Evolutionary conservation across 2,329 filamentous ascomycete genomes (phyloP).

Genomic region (Botryotinia narcissicola): DNA sequence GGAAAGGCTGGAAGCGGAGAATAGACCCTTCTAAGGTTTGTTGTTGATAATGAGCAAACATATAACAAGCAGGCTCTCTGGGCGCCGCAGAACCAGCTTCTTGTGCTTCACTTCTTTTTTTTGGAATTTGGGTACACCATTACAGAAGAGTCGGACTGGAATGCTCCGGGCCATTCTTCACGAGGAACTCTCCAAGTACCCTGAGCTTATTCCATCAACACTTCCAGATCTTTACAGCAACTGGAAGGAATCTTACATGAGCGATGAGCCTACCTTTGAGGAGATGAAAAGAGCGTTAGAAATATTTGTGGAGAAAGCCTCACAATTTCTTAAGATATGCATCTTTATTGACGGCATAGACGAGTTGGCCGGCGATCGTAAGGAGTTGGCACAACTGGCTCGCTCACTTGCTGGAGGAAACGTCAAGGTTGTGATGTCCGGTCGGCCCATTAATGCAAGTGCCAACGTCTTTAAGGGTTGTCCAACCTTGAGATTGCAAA

Average conservation of each 20-base stretch:
- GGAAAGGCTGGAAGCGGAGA: background rate
- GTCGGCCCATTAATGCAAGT: background rate
- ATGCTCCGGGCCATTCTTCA: background rate
- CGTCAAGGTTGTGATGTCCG: background rate
- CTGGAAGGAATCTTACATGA: background rate
- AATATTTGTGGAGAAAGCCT: background rate
- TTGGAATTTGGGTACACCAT: background rate
- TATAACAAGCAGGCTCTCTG: background rate
- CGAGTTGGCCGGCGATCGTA: background rate
- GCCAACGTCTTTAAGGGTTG: background rate
- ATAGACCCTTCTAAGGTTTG: background rate
- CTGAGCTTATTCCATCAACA: background rate
- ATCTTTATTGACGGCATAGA: background rate
- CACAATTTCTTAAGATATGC: background rate
- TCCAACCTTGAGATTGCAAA: background rate
- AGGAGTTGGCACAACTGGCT: background rate
- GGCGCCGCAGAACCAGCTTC: background rate
- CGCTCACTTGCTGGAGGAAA: background rate
- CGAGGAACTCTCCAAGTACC: background rate
- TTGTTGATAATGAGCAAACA: background rate
- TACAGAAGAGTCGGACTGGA: background rate
- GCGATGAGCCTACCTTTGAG: background rate
- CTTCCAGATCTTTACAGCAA: background rate
- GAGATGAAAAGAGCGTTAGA: background rate
- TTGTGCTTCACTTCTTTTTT: background rate